Evolutionary conservation across 805 yeast genomes (phyloP), one percentile per base, ranked within the genome.

Genomic region (Wickerhamiella lipophila): DNA sequence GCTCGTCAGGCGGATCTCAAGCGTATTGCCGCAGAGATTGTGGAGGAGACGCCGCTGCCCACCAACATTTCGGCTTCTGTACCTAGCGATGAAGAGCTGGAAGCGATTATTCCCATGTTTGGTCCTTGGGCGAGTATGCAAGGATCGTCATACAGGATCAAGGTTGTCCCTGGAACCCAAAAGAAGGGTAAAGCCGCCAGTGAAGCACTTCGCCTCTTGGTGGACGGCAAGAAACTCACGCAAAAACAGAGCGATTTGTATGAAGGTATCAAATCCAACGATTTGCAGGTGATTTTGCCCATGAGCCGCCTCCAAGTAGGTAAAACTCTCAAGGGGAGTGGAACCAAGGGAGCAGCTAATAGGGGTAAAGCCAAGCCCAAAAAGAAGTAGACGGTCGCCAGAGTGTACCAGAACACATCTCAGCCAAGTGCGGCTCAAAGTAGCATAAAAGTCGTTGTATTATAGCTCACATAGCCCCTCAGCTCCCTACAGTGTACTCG

Each of bases 111-210:
- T 11, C 94, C 96, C 0, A 78, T 85, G 16, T 89, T 87, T 71
- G 96, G 92, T 0, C 98, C 98, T 2, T 92, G 96, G 95, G 65
- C 75, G 11, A 73, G 96, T 0, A 63, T 92, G 54, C 72, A 69
- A 51, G 82, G 82, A 60, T 76, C 73, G 63, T 79, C 83, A 58
- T 87, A 83, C 65, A 86, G 86, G 61, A 80, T 84, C 30, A 89
- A 89, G 62, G 65, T 89, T 26, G 83, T 79, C 55, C 88, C 95
- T 0, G 84, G 84, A 2, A 69, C 74, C 25, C 78, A 79, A 23
- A 92, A 92, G 62, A 88, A 89, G 61, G 95, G 96, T 1, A 92
- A 92, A 60, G 79, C 92, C 1, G 69, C 85, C 30, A 72, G 73
- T 49, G 96, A 87, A 52, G 71, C 80, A 1, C 58, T 85, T 52